Evolutionary conservation across 2,329 filamentous ascomycete species (phyloP).

Genomic region (Fusarium sambucinum): DNA sequence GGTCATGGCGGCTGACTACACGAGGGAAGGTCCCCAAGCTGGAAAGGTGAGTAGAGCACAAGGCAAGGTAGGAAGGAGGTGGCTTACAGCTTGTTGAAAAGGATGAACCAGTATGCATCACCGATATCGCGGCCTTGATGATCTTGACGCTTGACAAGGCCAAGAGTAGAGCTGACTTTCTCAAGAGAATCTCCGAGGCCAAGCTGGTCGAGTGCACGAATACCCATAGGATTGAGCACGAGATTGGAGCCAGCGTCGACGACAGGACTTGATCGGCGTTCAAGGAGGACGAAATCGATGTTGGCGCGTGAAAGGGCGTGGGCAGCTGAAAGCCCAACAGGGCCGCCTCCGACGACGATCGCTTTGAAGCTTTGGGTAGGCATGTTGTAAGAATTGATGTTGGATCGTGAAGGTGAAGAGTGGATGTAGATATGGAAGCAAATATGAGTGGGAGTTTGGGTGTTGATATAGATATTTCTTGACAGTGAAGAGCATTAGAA

Average conservation of each 20-base stretch:
- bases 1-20: constrained; percentile 53
- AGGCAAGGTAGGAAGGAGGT: fast-evolving
- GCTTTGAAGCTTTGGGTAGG: constrained; percentile 22
- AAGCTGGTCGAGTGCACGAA: constrained; percentile 53
- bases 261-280: constrained; percentile 47
- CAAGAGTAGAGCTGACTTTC: constrained; percentile 40
- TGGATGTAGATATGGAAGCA: not conserved
- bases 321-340: constrained; percentile 47
- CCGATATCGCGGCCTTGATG: constrained; percentile 47
- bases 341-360: constrained; percentile 49
- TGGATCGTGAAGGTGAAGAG: not conserved
- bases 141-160: constrained; percentile 42
- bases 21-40: constrained; percentile 47
- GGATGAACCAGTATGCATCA: constrained; percentile 40
- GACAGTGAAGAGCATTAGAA: not conserved
- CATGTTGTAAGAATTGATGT: not conserved
- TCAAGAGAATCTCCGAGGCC: constrained; percentile 45
- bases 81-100: constrained; percentile 45
- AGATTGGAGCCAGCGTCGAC: constrained; percentile 51
- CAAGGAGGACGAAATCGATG: constrained; percentile 57
- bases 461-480: not conserved
- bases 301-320: constrained; percentile 44
- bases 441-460: not conserved
- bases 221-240: constrained; percentile 47
- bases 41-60: not conserved